phyloP scores from a whole-genome alignment of 306 rosid species.

The Sicyos edulis region DNA sequence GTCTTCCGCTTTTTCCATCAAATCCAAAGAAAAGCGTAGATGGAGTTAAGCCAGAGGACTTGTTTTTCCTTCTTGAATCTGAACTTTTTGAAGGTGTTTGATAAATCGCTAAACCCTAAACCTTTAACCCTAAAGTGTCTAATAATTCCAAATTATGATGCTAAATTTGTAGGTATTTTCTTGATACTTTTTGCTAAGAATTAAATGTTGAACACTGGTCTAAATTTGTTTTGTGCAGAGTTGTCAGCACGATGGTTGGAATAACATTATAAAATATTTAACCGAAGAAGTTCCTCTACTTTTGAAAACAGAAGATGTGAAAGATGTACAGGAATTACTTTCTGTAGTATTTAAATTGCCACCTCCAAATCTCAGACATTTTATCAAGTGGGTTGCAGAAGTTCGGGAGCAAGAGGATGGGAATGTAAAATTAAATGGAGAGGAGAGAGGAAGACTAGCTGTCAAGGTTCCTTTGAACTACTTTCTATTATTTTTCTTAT shows the following conservation, averaged over 20 bases:
- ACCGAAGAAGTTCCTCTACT: slow-evolving; percentile 55
- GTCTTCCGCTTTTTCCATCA: no score
- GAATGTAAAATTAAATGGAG: slow-evolving; percentile 53
- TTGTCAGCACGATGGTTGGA: slow-evolving; percentile 87
- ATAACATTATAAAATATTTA: slow-evolving; percentile 52
- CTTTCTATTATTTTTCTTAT: not conserved
- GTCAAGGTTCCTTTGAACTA: slow-evolving; percentile 48
- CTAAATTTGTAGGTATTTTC: not conserved
- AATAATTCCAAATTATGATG: not conserved
- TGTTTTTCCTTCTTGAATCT: no score
- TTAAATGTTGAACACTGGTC: slow-evolving; percentile 9
- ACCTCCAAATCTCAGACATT: slow-evolving; percentile 57
- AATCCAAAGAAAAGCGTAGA: no score
- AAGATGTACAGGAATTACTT: slow-evolving; percentile 53
- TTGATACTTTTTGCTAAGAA: not conserved
- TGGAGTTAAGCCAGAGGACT: no score
- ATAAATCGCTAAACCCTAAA: no score
- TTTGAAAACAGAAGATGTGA: slow-evolving; percentile 49
- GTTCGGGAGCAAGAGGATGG: slow-evolving; percentile 91
- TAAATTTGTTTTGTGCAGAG: slow-evolving; percentile 54
- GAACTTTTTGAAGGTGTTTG: not conserved
- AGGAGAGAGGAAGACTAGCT: slow-evolving; percentile 75
- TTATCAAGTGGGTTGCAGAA: slow-evolving; percentile 85
- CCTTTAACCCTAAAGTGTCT: not conserved
- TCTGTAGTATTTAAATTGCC: slow-evolving; percentile 59